Evolutionary conservation across 2,329 filamentous ascomycete species (phyloP).

Genomic region (Neopestalotiopsis clavispora): DNA sequence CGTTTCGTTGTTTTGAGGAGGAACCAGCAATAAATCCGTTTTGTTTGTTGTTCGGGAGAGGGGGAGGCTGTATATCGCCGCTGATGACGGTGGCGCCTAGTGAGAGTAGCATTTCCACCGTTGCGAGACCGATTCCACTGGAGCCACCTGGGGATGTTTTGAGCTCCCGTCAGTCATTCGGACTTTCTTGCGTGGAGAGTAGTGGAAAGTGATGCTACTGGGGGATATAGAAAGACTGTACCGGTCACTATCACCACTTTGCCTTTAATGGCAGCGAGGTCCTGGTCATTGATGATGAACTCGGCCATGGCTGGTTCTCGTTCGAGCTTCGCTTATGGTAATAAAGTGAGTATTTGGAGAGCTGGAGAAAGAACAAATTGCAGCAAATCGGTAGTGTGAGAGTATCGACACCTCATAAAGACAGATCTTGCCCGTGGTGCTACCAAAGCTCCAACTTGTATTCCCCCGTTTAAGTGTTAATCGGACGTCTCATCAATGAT

Average conservation of each 20-base stretch:
- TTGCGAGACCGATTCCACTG: conserved; percentile 66
- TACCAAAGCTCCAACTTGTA: too few relatives aligned
- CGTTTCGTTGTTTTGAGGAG: too few relatives aligned
- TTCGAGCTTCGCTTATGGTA: too few relatives aligned
- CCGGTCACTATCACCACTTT: conserved; percentile 60
- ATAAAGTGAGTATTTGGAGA: too few relatives aligned
- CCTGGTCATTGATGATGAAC: conserved; percentile 49
- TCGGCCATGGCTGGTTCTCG: conserved; percentile 42
- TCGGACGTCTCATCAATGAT: too few relatives aligned
- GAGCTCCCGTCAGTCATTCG: not conserved
- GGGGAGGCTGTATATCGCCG: conserved; percentile 54
- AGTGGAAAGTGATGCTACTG: not conserved
- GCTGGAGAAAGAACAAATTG: too few relatives aligned
- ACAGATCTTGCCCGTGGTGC: too few relatives aligned
- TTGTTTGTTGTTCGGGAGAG: conserved; percentile 23
- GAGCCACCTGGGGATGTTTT: conserved; percentile 49
- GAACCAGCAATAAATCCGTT: too few relatives aligned
- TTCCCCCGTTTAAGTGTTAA: too few relatives aligned
- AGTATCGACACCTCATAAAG: too few relatives aligned
- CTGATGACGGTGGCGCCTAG: conserved; percentile 60
- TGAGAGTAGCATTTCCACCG: conserved; percentile 54
- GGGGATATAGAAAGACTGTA: conserved; percentile 26
- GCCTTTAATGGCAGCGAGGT: conserved; percentile 47
- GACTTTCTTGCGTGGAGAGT: too few relatives aligned
- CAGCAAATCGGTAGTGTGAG: too few relatives aligned